A percentile compares a stretch with the other conserved stretches of the same genome.
These are phyloP conservation scores for Mollisia scopiformis DNA, from an alignment of 2,329 filamentous ascomycete species.

Conservation along the genomic window DNA sequence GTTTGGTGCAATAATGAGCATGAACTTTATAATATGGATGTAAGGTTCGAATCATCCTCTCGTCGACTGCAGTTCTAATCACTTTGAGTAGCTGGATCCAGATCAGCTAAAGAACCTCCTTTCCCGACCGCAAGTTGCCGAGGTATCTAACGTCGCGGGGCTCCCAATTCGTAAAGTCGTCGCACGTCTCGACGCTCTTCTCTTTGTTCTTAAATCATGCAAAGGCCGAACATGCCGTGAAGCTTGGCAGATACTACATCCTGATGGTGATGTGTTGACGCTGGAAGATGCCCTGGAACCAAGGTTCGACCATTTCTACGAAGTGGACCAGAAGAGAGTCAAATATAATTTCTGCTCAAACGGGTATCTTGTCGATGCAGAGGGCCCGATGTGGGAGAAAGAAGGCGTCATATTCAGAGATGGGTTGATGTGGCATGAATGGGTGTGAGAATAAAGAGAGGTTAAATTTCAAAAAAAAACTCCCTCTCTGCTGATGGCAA, in stretches of 20 bases:
- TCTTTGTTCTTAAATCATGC: constrained; percentile 64
- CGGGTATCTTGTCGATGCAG: constrained; percentile 57
- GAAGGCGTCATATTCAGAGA: no score
- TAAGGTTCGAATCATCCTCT: no score
- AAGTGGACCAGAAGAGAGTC: constrained; percentile 48
- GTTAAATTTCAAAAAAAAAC: no score
- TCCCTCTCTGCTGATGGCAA: no score
- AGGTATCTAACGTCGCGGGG: constrained; percentile 47
- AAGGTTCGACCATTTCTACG: constrained; percentile 56
- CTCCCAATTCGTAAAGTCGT: constrained; percentile 43
- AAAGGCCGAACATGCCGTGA: constrained; percentile 52
- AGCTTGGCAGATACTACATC: constrained; percentile 60
- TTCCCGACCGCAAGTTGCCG: no score
- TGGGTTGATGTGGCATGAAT: no score
- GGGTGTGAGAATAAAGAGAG: no score
- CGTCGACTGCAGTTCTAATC: no score
- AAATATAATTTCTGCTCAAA: constrained; percentile 53
- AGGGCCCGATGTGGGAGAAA: no score
- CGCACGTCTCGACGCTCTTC: constrained; percentile 56
- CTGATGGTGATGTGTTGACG: constrained; percentile 50
- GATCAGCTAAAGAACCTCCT: no score
- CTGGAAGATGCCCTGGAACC: constrained; percentile 51
- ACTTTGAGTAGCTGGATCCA: no score
- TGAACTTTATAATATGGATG: constrained; percentile 65
- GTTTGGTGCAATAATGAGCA: constrained; percentile 70